These are phyloP conservation scores for Potentilla sterilis DNA, from an alignment of 306 rosid species.

Conservation along the genomic window DNA sequence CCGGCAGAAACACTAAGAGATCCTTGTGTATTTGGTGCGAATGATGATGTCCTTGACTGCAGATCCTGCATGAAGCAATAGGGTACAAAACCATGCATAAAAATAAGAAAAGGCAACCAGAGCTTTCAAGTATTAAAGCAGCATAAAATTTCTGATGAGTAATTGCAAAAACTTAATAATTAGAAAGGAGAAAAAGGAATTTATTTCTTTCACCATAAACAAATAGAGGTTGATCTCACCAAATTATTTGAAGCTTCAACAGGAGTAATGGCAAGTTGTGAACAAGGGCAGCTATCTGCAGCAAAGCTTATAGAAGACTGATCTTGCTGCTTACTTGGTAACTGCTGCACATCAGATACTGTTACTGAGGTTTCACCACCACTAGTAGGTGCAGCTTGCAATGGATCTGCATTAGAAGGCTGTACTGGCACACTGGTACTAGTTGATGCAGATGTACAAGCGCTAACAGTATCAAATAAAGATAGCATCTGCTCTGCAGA, in stretches of 20 bases:
- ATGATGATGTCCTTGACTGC: slow-evolving; percentile 33
- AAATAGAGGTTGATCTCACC: slow-evolving; percentile 38
- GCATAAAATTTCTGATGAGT: background rate
- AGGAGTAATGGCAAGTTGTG: slow-evolving; percentile 24
- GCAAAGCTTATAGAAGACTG: slow-evolving; percentile 26
- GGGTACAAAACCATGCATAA: slow-evolving; percentile 7
- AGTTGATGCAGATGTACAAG: slow-evolving; percentile 30
- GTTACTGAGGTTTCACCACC: background rate
- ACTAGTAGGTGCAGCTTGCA: slow-evolving; percentile 22
- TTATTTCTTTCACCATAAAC: background rate
- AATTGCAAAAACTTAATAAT: background rate
- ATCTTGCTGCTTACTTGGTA: slow-evolving; percentile 31
- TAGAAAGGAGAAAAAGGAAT: background rate
- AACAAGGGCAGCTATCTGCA: slow-evolving; percentile 19
- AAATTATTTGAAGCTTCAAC: slow-evolving; percentile 33
- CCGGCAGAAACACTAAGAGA: slow-evolving; percentile 32
- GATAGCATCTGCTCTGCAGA: slow-evolving; percentile 28
- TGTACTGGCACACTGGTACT: slow-evolving; percentile 26
- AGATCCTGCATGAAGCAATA: slow-evolving; percentile 19
- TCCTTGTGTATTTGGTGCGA: slow-evolving; percentile 25
- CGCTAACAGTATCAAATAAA: slow-evolving; percentile 13
- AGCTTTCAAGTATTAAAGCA: background rate
- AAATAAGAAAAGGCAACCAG: slow-evolving; percentile 2
- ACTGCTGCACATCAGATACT: slow-evolving; percentile 27
- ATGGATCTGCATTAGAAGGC: slow-evolving; percentile 30